Evolutionary conservation across 1,284 basidiomycete species (phyloP).

Genomic region (Leccinum fallax): DNA sequence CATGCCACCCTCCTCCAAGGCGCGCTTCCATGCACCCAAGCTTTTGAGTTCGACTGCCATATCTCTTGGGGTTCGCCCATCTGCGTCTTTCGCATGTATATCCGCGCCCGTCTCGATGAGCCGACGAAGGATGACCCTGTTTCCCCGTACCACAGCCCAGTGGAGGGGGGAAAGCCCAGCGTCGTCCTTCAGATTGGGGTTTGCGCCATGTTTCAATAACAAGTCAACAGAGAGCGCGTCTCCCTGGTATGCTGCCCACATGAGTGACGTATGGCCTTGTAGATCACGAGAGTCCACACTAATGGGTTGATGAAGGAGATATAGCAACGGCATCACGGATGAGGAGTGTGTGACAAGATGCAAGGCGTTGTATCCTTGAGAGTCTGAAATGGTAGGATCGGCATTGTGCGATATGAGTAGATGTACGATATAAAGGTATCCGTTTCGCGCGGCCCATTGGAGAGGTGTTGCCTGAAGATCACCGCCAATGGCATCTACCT

Average conservation of each 20-base stretch:
- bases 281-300: slow-evolving; percentile 87
- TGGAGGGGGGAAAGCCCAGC: slow-evolving; percentile 89
- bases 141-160: slow-evolving; percentile 99
- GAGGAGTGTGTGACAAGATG: slow-evolving; percentile 96
- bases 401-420: slow-evolving; percentile 87
- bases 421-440: slow-evolving; percentile 94
- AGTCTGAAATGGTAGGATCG: slow-evolving; percentile 89
- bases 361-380: slow-evolving; percentile 95
- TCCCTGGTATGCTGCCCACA: slow-evolving; percentile 99
- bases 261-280: slow-evolving; percentile 93
- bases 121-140: slow-evolving; percentile 81
- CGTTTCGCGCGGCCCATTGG: slow-evolving; percentile 98
- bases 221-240: slow-evolving; percentile 95
- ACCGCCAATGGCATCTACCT: slow-evolving; percentile 92
- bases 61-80: slow-evolving; percentile 88
- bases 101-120: slow-evolving; percentile 87
- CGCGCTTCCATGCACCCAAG: slow-evolving; percentile 84
- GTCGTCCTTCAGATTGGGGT: slow-evolving; percentile 75
- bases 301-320: slow-evolving; percentile 90
- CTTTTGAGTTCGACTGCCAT: slow-evolving; percentile 96
- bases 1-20: slow-evolving; percentile 84
- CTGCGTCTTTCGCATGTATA: slow-evolving; percentile 78
- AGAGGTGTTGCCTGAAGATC: slow-evolving; percentile 95
- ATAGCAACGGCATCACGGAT: slow-evolving; percentile 91
- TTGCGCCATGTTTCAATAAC: slow-evolving; percentile 87